These are phyloP conservation scores for Globisporangium cederbergense DNA, from an alignment of 352 stramenopile genomes.

Conservation along the genomic window DNA sequence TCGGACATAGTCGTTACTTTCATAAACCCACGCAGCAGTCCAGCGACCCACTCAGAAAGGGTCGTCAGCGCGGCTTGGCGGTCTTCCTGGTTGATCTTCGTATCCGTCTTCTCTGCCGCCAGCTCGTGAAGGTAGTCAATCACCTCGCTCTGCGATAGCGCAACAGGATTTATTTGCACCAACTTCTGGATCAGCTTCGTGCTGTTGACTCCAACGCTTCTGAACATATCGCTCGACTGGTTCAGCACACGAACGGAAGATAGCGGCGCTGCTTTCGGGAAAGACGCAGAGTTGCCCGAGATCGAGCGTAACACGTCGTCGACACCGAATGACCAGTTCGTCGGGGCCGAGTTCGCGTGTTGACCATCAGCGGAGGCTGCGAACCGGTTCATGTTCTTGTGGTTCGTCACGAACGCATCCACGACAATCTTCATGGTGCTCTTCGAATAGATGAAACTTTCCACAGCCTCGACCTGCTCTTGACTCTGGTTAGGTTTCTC, in stretches of 20 bases:
- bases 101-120: slow-evolving; percentile 33
- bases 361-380: slow-evolving; percentile 65
- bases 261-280: slow-evolving; percentile 44
- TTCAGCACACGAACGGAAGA: slow-evolving; percentile 59
- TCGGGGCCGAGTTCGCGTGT: slow-evolving; percentile 58
- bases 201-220: slow-evolving; percentile 27
- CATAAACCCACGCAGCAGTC: slow-evolving; percentile 36
- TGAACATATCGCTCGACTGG: slow-evolving; percentile 37
- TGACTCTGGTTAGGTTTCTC: slow-evolving; percentile 5
- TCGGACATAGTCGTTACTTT: slow-evolving; percentile 26
- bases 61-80: slow-evolving; percentile 55
- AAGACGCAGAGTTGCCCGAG: slow-evolving; percentile 36
- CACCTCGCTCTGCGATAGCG: slow-evolving; percentile 28
- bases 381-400: slow-evolving; percentile 61
- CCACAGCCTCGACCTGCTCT: slow-evolving; percentile 13
- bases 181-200: slow-evolving; percentile 54
- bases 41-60: slow-evolving; percentile 47
- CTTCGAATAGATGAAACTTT: slow-evolving; percentile 41
- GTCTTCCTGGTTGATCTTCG: slow-evolving; percentile 50
- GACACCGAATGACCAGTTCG: slow-evolving; percentile 75
- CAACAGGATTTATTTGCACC: slow-evolving; percentile 32
- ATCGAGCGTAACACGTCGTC: slow-evolving; percentile 57
- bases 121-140: slow-evolving; percentile 27
- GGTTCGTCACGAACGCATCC: slow-evolving; percentile 48
- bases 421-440: slow-evolving; percentile 40